phyloP scores from a whole-genome alignment of 176 grass and related monocot species.

The Avena insularis region DNA sequence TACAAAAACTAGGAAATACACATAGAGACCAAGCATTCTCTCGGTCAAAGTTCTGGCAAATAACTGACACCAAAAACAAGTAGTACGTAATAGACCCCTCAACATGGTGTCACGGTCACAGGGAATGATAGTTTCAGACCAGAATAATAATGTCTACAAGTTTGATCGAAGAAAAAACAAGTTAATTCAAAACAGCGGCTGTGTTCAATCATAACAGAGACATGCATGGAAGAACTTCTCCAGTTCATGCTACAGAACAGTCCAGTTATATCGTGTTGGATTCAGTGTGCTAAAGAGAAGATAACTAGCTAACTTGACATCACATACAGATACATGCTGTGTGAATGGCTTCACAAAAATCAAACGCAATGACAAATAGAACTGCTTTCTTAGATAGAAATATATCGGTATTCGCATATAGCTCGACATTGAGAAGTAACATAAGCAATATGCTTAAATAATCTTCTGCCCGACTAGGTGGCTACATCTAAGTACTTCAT shows the following conservation, averaged over 20 bases:
- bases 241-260: conserved; percentile 25
- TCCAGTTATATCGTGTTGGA: neutral
- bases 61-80: neutral
- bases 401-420: neutral
- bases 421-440: neutral
- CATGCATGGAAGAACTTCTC: neutral
- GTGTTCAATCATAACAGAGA: neutral
- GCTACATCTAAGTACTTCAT: neutral
- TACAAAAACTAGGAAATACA: conserved; percentile 20
- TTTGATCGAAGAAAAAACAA: neutral
- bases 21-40: conserved; percentile 4
- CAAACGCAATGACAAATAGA: neutral
- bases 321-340: neutral
- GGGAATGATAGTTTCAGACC: neutral
- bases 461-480: neutral
- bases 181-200: neutral
- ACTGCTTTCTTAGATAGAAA: neutral
- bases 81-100: conserved; percentile 10
- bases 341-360: neutral
- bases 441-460: neutral
- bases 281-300: neutral
- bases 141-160: neutral
- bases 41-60: neutral
- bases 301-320: neutral
- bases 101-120: neutral